phyloP scores from a whole-genome alignment of 305 asterid genomes.

The Rubia tinctorum region DNA sequence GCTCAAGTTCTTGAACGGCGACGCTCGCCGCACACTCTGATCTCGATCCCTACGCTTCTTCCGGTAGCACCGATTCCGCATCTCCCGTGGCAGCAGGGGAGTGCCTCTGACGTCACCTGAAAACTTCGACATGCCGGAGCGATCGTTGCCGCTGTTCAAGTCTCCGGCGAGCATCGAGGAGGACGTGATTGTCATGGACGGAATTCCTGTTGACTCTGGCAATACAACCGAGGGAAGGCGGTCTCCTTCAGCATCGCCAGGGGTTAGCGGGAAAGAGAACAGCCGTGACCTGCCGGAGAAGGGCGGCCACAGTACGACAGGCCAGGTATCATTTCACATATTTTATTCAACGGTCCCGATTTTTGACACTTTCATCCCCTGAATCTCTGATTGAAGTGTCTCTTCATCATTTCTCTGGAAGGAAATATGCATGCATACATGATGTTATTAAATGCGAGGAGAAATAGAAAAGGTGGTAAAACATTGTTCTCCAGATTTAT shows the following conservation, averaged over 20 bases:
- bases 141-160: not conserved
- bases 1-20: not conserved
- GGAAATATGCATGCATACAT: too few species aligned
- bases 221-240: not conserved
- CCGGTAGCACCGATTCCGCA: not conserved
- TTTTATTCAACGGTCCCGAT: not conserved
- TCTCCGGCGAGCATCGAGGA: not conserved
- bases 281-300: too few species aligned
- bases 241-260: not conserved
- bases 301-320: too few species aligned
- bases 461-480: not conserved
- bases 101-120: not conserved
- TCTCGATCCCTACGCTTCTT: not conserved
- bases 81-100: not conserved
- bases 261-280: not conserved
- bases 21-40: not conserved
- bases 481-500: not conserved
- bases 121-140: not conserved
- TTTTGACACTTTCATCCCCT: not conserved
- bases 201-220: not conserved
- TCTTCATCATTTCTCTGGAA: too few species aligned
- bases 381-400: not conserved
- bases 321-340: not conserved
- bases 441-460: not conserved
- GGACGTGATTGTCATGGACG: slow-evolving; percentile 1